These are phyloP conservation scores for Phytophthora sojae DNA, from an alignment of 352 stramenopile genomes.

Conservation along the genomic window DNA sequence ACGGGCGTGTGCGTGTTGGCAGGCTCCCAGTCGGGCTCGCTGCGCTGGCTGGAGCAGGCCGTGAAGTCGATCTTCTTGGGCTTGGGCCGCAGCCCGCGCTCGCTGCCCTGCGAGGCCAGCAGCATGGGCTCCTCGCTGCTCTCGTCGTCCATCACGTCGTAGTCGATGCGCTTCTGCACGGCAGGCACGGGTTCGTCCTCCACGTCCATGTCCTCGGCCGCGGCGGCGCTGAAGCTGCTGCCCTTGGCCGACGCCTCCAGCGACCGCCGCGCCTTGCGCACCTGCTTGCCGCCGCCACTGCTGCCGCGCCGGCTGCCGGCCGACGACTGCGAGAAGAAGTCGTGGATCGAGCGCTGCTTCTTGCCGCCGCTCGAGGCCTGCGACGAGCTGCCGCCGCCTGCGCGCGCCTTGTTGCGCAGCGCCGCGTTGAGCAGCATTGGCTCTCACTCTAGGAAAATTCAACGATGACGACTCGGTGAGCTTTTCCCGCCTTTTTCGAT, in stretches of 20 bases:
- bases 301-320: conserved; percentile 18
- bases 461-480: not conserved
- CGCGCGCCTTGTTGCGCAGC: conserved; percentile 46
- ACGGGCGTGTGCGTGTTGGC: conserved; percentile 27
- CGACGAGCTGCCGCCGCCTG: conserved; percentile 11
- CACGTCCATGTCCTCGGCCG: conserved; percentile 26
- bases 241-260: conserved; percentile 42
- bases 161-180: conserved; percentile 80
- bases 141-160: conserved; percentile 67
- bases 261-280: conserved; percentile 46
- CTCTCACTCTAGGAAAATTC: conserved; percentile 1
- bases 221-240: conserved; percentile 23
- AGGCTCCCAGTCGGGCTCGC: conserved; percentile 76
- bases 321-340: conserved; percentile 75
- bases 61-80: conserved; percentile 86
- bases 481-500: conserved; percentile 38
- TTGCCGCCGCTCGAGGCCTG: conserved; percentile 36
- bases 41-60: conserved; percentile 67
- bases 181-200: conserved; percentile 41
- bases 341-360: conserved; percentile 88
- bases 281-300: conserved; percentile 5
- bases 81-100: conserved; percentile 25
- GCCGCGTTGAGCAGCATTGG: conserved; percentile 40
- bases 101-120: conserved; percentile 23
- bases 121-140: conserved; percentile 53